phyloP scores from a whole-genome alignment of 2,329 filamentous ascomycete genomes.

The Aureobasidium lini region DNA sequence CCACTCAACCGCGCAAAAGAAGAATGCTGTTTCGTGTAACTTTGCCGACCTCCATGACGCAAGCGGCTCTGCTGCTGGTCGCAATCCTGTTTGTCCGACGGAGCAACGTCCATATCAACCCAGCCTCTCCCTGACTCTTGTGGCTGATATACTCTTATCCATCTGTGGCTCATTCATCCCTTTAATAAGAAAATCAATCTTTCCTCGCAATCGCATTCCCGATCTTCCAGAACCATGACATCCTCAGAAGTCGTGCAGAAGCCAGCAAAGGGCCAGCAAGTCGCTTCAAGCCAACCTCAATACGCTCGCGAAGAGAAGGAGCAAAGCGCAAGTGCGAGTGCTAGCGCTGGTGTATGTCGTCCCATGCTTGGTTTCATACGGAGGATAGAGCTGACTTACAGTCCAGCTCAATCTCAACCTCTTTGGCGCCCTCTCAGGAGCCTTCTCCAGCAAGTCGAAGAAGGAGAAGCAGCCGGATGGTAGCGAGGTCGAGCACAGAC shows the following conservation, averaged over 20 bases:
- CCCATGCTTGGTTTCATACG: no score
- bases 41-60: neutral
- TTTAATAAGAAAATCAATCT: neutral
- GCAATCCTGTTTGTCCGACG: slow-evolving; percentile 9
- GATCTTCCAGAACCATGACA: slow-evolving; percentile 9
- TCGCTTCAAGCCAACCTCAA: neutral
- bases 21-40: neutral
- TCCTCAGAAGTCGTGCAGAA: slow-evolving; percentile 17
- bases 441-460: slow-evolving; percentile 27
- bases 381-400: neutral
- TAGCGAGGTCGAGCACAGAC: slow-evolving; percentile 24
- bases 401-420: slow-evolving; percentile 31
- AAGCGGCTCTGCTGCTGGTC: slow-evolving; percentile 8
- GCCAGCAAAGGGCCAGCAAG: slow-evolving; percentile 12
- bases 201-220: neutral
- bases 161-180: neutral
- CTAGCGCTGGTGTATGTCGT: slow-evolving; percentile 22
- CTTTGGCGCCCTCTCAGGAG: slow-evolving; percentile 28
- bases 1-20: neutral
- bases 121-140: neutral
- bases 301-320: slow-evolving; percentile 22
- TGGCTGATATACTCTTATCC: neutral
- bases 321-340: slow-evolving; percentile 26
- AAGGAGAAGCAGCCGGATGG: slow-evolving; percentile 25
- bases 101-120: neutral